Evolutionary conservation across 2,329 filamentous ascomycete genomes (phyloP).

Genomic region (Penicillium sp.): DNA sequence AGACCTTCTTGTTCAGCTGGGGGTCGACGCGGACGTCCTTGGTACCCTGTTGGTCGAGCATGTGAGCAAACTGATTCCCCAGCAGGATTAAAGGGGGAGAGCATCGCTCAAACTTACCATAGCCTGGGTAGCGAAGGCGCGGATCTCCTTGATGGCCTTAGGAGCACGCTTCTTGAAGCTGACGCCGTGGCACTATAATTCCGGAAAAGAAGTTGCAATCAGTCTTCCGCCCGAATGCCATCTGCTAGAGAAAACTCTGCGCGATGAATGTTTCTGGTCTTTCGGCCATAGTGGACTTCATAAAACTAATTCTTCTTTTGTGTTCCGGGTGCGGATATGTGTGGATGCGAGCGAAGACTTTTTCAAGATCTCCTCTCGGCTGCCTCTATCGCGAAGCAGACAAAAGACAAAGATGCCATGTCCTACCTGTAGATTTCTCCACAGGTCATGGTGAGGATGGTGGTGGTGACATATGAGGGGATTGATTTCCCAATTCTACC

Average conservation of each 20-base stretch:
- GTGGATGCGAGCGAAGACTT: constrained; percentile 11
- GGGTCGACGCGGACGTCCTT: constrained; percentile 96
- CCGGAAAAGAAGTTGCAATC: constrained; percentile 48
- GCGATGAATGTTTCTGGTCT: constrained; percentile 25
- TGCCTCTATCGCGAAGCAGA: constrained; percentile 6
- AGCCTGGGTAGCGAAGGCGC: constrained; percentile 83
- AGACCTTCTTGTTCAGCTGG: constrained; percentile 99
- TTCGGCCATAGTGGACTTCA: constrained; percentile 63
- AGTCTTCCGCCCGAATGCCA: constrained; percentile 66
- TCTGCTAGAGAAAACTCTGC: constrained; percentile 29
- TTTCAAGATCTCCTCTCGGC: constrained; percentile 9
- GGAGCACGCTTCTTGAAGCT: constrained; percentile 99
- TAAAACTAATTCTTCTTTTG: constrained; percentile 60
- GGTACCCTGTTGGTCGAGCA: constrained; percentile 67
- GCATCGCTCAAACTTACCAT: constrained; percentile 70
- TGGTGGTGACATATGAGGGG: constrained; percentile 8
- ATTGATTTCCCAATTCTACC: constrained; percentile 4
- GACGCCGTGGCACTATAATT: constrained; percentile 82
- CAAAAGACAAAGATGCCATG: constrained; percentile 6
- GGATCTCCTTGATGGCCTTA: constrained; percentile 99
- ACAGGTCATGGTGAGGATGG: constrained; percentile 8
- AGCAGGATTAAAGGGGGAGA: not conserved
- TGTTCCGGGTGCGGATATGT: constrained; percentile 18
- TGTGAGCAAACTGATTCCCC: not conserved
- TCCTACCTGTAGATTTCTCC: constrained; percentile 11